phyloP scores from a whole-genome alignment of 2,329 filamentous ascomycete genomes.

The Malbranchea cinnamomea region DNA sequence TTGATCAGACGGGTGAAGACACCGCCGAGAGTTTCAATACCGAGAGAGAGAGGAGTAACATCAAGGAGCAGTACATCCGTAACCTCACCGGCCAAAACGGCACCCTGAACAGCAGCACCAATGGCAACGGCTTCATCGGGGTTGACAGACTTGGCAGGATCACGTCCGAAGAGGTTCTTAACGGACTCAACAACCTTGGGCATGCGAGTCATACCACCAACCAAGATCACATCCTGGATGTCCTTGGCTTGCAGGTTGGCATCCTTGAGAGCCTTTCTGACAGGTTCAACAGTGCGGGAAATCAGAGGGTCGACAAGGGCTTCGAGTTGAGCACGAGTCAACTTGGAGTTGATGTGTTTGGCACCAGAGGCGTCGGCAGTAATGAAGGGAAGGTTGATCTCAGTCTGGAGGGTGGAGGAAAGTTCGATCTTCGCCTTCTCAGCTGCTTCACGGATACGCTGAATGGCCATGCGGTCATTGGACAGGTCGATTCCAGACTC shows the following conservation, averaged over 20 bases:
- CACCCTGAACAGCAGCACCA: conserved; percentile 93
- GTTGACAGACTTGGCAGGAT: conserved; percentile 96
- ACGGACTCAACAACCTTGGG: conserved; percentile 94
- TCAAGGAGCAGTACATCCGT: conserved; percentile 92
- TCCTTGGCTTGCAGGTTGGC: conserved; percentile 81
- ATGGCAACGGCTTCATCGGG: conserved; percentile 97
- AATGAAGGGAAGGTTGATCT: conserved; percentile 98
- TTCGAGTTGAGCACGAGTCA: conserved; percentile 85
- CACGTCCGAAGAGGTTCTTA: conserved; percentile 91
- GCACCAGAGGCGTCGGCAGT: conserved; percentile 88
- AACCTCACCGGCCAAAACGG: conserved; percentile 89
- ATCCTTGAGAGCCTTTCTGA: conserved; percentile 94
- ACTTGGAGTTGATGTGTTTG: conserved; percentile 96
- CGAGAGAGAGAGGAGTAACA: conserved; percentile 87
- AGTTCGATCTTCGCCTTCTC: conserved; percentile 99
- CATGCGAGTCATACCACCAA: conserved; percentile 99
- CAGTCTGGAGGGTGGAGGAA: conserved; percentile 85
- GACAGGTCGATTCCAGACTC: conserved; percentile 83
- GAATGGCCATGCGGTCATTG: conserved; percentile 90
- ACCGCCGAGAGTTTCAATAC: conserved; percentile 96
- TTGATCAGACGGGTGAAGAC: conserved; percentile 97
- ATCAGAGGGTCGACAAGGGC: conserved; percentile 83
- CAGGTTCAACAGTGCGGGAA: conserved; percentile 71
- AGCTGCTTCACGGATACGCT: conserved; percentile 95
- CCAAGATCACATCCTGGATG: conserved; percentile 93